Conservation (phyloP, 805 yeast genomes). For the Kazachstania viticola region DNA sequence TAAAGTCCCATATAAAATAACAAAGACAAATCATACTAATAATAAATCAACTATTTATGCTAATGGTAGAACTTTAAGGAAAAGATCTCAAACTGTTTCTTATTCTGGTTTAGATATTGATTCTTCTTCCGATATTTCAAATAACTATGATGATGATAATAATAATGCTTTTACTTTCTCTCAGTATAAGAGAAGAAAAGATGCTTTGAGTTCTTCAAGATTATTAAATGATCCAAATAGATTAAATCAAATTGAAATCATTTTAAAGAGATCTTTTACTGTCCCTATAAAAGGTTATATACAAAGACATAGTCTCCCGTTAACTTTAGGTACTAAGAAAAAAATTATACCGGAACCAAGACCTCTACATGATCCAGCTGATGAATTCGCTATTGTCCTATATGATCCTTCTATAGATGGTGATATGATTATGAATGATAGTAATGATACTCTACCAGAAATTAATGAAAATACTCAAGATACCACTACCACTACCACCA, state of each 20-base stretch:
- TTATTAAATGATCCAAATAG: conserved; percentile 30
- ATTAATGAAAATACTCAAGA: conserved; percentile 13
- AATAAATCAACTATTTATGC: neutral
- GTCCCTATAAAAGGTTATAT: conserved; percentile 45
- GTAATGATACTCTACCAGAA: conserved; percentile 8
- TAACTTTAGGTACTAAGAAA: conserved; percentile 75
- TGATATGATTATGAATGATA: conserved; percentile 19
- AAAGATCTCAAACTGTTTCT: conserved; percentile 26
- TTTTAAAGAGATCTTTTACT: conserved; percentile 38
- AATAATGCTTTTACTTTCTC: conserved; percentile 23
- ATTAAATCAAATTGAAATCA: conserved; percentile 29
- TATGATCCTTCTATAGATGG: conserved; percentile 91
- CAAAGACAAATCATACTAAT: conserved; percentile 1
- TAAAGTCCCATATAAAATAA: conserved; percentile 43
- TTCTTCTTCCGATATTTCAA: conserved; percentile 1
- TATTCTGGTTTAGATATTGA: conserved; percentile 31
- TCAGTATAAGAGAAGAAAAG: conserved; percentile 30
- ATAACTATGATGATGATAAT: conserved; percentile 21
- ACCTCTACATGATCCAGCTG: conserved; percentile 90
- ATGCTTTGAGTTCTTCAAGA: conserved; percentile 52
- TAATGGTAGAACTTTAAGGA: conserved; percentile 10
- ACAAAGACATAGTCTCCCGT: conserved; percentile 42
- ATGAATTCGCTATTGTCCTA: conserved; percentile 85
- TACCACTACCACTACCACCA: conserved; percentile 4
- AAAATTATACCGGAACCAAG: conserved; percentile 65